Evolutionary conservation across 192 early-diverging fungal species (phyloP), one percentile per base, ranked within the genome.

Genomic region (Gaertneriomyces semiglobifer): DNA sequence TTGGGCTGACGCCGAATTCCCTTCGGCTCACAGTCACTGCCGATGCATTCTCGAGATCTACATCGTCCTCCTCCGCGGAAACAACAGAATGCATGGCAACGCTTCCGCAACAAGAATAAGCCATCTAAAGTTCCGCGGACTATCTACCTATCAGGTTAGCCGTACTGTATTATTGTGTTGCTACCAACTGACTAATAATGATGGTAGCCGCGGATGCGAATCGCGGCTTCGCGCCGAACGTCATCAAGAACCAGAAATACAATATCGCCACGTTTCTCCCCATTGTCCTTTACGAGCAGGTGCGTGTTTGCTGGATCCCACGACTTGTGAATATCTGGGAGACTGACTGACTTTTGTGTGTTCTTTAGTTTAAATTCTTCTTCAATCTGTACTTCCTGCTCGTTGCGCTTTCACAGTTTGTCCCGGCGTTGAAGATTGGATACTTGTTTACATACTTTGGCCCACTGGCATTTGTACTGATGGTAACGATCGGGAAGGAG

Each of bases 341-440:
- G 7, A 12, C 48, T 5, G 7, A 12, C 48, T 5, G 25, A 33
- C 25, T 33, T 33, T 33, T 2, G 25, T 33, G 25, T 33, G 25
- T 33, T 6, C 57, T 7, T 39, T 61, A 92, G 89, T 98, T 98
- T 82, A 91, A 90, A 73, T 90, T 92, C 64, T 95, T 98, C 68
- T 93, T 96, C 79, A 95, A 98, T 74, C 63, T 96, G 58, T 98
- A 98, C 69, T 98, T 97, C 69, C 74, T 98, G 59, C 77, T 95
- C 7, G 93, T 98, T 9, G 91, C 93, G 4, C 66, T 95, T 47
- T 95, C 93, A 45, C 95, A 98, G 78, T 88, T 98, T 69, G 82
- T 96, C 40, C 91, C 92, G 39, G 84, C 90, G 42, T 78, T 96
- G 62, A 87, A 89, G 70, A 89, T 91, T 62, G 89, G 92, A 10